A percentile compares a stretch with the other conserved stretches of the same genome.
These are phyloP conservation scores for Eucalyptus caleyi DNA, from an alignment of 345 rosid species.

Conservation along the genomic window DNA sequence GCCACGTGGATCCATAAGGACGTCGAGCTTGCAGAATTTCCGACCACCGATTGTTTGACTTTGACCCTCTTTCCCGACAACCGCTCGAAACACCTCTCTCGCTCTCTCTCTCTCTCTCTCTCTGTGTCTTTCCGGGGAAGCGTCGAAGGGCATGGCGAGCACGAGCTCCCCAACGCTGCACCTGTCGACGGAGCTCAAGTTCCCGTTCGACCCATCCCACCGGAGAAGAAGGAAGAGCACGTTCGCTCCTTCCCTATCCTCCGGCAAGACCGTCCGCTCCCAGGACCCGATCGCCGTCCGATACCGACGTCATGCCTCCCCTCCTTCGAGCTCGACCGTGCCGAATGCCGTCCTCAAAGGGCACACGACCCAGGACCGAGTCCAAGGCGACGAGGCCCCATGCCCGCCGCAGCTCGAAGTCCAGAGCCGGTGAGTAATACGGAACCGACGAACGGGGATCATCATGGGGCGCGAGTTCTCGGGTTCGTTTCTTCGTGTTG, in stretches of 20 bases:
- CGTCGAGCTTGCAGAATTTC: background rate
- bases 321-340: background rate
- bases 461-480: background rate
- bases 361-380: background rate
- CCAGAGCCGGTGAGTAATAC: conserved; percentile 27
- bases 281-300: background rate
- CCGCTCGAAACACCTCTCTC: background rate
- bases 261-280: background rate
- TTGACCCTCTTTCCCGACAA: background rate
- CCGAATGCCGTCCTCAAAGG: conserved; percentile 7
- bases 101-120: background rate
- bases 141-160: conserved; percentile 5
- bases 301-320: background rate
- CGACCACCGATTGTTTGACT: background rate
- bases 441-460: background rate
- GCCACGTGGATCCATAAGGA: background rate
- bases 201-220: conserved; percentile 1
- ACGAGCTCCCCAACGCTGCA: conserved; percentile 11
- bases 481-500: background rate
- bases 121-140: background rate
- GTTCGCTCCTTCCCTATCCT: background rate
- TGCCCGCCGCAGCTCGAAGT: conserved; percentile 2
- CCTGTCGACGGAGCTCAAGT: conserved; percentile 1
- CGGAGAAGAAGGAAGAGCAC: background rate
- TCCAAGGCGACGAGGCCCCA: background rate